A percentile compares a stretch with the other conserved stretches of the same genome.
phyloP scores from a whole-genome alignment of 1,139 yeast species.

The Suhomyces taliae region DNA sequence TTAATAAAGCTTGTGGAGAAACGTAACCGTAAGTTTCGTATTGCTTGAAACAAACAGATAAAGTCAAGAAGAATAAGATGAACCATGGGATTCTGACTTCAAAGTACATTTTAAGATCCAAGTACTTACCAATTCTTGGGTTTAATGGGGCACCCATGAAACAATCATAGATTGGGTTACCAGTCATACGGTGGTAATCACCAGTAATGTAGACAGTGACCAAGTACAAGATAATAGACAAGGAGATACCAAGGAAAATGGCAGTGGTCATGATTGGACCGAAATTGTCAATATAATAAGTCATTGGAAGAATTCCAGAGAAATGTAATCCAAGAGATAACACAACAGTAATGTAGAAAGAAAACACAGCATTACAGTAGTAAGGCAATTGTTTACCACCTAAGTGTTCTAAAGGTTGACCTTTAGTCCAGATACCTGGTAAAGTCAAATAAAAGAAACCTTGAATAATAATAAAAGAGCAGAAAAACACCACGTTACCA shows the following conservation, averaged over 20 bases:
- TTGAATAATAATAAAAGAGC: conserved; percentile 70
- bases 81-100: conserved; percentile 98
- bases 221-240: conserved; percentile 62
- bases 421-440: conserved; percentile 95
- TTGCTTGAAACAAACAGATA: conserved; percentile 77
- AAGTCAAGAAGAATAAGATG: conserved; percentile 74
- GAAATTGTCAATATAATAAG: conserved; percentile 73
- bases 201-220: conserved; percentile 65
- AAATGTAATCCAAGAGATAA: conserved; percentile 64
- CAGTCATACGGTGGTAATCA: conserved; percentile 87
- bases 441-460: conserved; percentile 75
- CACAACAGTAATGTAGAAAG: conserved; percentile 70
- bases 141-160: conserved; percentile 98
- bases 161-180: conserved; percentile 83
- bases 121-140: conserved; percentile 86
- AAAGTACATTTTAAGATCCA: conserved; percentile 92
- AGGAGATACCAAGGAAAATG: conserved; percentile 69
- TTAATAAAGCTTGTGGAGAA: conserved; percentile 71
- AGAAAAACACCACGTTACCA: conserved; percentile 68
- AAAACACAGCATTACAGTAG: conserved; percentile 87
- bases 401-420: conserved; percentile 85
- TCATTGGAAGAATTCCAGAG: conserved; percentile 70
- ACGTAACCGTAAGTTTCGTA: conserved; percentile 78
- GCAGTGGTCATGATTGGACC: conserved; percentile 94
- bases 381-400: conserved; percentile 81